Evolutionary conservation across 1,139 yeast genomes (phyloP).

Genomic region (Zhuliangozyma parablackwelliae): DNA sequence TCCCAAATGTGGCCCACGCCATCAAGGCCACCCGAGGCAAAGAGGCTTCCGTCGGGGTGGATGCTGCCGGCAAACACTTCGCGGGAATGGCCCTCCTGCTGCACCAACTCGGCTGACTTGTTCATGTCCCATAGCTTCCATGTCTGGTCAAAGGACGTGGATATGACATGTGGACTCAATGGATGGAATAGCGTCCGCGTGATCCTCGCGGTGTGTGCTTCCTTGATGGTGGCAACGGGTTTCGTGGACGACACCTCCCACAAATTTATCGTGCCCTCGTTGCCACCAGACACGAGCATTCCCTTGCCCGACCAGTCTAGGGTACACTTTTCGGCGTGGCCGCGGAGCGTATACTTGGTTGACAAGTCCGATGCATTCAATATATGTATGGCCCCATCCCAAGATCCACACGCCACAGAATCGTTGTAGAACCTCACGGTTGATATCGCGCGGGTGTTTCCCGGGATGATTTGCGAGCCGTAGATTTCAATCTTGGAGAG

Average conservation of each 20-base stretch:
- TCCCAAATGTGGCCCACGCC: conserved; percentile 81
- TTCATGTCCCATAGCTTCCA: conserved; percentile 86
- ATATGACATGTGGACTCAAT: conserved; percentile 44
- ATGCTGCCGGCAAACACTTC: conserved; percentile 62
- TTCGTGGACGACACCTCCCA: conserved; percentile 30
- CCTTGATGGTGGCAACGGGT: conserved; percentile 17
- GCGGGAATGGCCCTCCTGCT: conserved; percentile 85
- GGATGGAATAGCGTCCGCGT: conserved; percentile 70
- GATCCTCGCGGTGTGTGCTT: conserved; percentile 54
- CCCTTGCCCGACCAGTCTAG: conserved; percentile 50
- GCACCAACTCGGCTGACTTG: conserved; percentile 24
- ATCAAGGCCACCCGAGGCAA: conserved; percentile 79
- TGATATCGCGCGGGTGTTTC: conserved; percentile 64
- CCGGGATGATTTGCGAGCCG: conserved; percentile 67
- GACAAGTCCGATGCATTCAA: conserved; percentile 38
- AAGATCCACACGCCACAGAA: conserved; percentile 65
- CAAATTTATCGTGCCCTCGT: conserved; percentile 53
- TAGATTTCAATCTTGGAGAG: conserved; percentile 40
- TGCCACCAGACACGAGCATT: conserved; percentile 56
- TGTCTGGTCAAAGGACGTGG: conserved; percentile 81
- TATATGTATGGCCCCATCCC: conserved; percentile 65
- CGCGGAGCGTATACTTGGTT: conserved; percentile 21
- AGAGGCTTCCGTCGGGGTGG: conserved; percentile 75
- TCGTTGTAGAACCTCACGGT: conserved; percentile 38
- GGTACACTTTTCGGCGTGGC: conserved; percentile 63